Evolutionary conservation across 2,329 filamentous ascomycete species (phyloP), one percentile per base, ranked within the genome.

Genomic region (Hirsutella rhossiliensis): DNA sequence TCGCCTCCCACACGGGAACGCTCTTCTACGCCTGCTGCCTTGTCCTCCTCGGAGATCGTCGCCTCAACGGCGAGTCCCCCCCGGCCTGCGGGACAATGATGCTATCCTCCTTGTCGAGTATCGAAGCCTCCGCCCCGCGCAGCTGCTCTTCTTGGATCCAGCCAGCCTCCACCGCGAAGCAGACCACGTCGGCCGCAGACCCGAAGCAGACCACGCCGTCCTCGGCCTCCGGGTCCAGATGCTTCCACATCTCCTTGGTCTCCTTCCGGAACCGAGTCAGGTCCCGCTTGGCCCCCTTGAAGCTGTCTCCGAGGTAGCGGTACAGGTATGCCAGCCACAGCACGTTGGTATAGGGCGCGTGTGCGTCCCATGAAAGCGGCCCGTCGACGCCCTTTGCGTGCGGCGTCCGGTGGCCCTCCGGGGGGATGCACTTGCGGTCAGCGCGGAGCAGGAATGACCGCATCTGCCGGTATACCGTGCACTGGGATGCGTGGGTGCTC

Each of bases 291-390:
- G 65, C 61, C 5, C 75, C 74, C 11, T 52, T 48, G 49, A 75
- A 79, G 47, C 70, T 63, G 7, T 48, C 51, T 3, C 63, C 52
- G 45, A 79, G 58, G 56, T 78, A 79, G 31, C 66, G 61, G 52
- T 79, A 79, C 5, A 80, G 62, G 48, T 80, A 82, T 3, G 75
- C 73, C 37, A 82, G 65, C 78, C 78, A 82, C 17, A 82, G 61
- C 2, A 81, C 75, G 48, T 82, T 82, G 5, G 75, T 80, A 56
- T 81, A 82, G 1, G 78, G 76, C 27, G 67, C 67, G 50, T 74
- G 71, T 1, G 61, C 65, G 5, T 64, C 57, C 78, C 78, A 82
- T 2, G 66, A 69, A 11, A 79, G 63, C 4, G 70, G 57, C 1
- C 69, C 72, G 45, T 70, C 62, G 31, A 69, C 53, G 1, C 67